A percentile compares a stretch with the other conserved stretches of the same genome.
These are phyloP conservation scores for Diplotaxis tenuifolia DNA, from an alignment of 345 rosid genomes.

Conservation along the genomic window DNA sequence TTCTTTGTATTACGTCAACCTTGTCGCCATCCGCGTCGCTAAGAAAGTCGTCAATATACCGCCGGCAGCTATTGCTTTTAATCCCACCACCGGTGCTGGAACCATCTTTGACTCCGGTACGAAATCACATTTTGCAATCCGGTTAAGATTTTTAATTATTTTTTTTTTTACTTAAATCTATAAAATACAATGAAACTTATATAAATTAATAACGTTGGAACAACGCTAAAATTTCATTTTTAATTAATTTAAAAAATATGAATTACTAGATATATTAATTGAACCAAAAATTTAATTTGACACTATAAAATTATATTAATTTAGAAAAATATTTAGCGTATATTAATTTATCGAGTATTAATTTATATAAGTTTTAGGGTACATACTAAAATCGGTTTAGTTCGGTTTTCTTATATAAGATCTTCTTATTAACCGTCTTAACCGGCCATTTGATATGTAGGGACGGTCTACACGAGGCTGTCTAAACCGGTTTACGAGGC, in stretches of 20 bases:
- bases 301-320: no score
- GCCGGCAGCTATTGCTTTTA: slow-evolving; percentile 61
- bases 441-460: slow-evolving; percentile 31
- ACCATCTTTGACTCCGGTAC: slow-evolving; percentile 91
- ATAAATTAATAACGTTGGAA: no score
- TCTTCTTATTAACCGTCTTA: background rate
- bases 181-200: background rate
- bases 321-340: no score
- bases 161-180: background rate
- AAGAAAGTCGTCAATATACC: slow-evolving; percentile 60
- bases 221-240: no score
- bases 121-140: background rate
- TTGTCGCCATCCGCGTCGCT: slow-evolving; percentile 68
- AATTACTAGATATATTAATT: no score
- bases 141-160: background rate
- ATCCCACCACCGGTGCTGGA: slow-evolving; percentile 77
- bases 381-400: no score
- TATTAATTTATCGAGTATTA: no score
- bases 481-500: slow-evolving; percentile 69
- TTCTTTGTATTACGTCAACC: slow-evolving; percentile 71
- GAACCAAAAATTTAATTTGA: no score
- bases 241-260: no score
- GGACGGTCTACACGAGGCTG: slow-evolving; percentile 72
- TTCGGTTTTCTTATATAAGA: background rate
- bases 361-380: no score